Evolutionary conservation across 495 filamentous ascomycete species (phyloP).

Genomic region (Penicillium ochrochloron): DNA sequence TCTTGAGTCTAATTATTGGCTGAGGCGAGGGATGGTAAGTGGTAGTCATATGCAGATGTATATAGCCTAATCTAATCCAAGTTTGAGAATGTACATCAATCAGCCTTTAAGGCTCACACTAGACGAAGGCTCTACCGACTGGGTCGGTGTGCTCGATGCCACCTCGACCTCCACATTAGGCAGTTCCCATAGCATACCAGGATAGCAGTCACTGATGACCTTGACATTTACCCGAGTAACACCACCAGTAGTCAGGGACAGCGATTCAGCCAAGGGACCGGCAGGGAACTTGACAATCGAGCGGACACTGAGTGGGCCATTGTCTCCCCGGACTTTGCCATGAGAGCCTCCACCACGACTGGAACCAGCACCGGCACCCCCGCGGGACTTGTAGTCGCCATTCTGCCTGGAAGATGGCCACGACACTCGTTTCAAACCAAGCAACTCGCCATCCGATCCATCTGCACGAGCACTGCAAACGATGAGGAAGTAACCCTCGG

Average conservation of each 20-base stretch:
- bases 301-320: conserved; percentile 30
- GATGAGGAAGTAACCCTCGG: conserved; percentile 90
- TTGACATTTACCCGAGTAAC: conserved; percentile 63
- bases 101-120: conserved; percentile 29
- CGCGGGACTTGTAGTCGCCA: conserved; percentile 26
- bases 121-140: conserved; percentile 31
- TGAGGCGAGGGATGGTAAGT: not conserved
- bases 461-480: conserved; percentile 57
- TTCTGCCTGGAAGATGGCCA: conserved; percentile 60
- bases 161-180: conserved; percentile 35
- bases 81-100: not conserved
- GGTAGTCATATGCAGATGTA: not conserved
- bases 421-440: conserved; percentile 82
- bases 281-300: conserved; percentile 66
- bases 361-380: conserved; percentile 25
- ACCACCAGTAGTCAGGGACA: conserved; percentile 23
- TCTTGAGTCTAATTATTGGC: too few species aligned
- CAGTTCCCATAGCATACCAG: conserved; percentile 72
- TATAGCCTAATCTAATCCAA: not conserved
- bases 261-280: conserved; percentile 30
- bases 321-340: conserved; percentile 21
- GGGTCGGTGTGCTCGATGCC: conserved; percentile 18
- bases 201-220: conserved; percentile 84
- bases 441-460: conserved; percentile 68
- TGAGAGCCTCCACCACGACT: conserved; percentile 33